phyloP scores from a whole-genome alignment of 2,329 filamentous ascomycete genomes.

The Aureobasidium melanogenum region DNA sequence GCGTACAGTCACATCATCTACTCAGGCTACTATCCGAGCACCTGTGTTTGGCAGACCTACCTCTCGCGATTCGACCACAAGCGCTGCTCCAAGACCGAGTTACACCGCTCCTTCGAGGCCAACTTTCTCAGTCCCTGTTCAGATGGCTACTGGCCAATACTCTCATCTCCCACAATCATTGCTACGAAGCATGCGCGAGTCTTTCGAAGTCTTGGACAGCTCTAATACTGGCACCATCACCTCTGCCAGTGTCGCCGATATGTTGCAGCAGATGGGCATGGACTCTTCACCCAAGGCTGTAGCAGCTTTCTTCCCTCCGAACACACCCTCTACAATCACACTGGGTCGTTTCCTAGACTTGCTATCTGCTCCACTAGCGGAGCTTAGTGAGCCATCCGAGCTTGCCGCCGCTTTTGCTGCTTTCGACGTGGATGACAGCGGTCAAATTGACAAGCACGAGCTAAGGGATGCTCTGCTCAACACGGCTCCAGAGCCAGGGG shows the following conservation, averaged over 20 bases:
- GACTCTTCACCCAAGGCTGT: constrained; percentile 63
- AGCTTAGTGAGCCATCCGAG: constrained; percentile 69
- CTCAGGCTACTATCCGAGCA: constrained; percentile 25
- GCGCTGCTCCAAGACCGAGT: background rate
- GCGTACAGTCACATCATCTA: constrained; percentile 30
- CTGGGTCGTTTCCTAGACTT: constrained; percentile 80
- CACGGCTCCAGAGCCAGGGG: constrained; percentile 68
- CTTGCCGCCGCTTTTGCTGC: constrained; percentile 85
- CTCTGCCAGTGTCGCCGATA: constrained; percentile 75
- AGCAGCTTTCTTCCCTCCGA: constrained; percentile 70
- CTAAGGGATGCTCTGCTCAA: constrained; percentile 74
- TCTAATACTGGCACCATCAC: constrained; percentile 79
- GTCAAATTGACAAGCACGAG: constrained; percentile 78
- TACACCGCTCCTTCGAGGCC: constrained; percentile 9
- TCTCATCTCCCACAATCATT: constrained; percentile 72
- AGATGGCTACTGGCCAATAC: constrained; percentile 42
- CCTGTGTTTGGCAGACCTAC: constrained; percentile 15
- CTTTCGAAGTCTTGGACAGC: constrained; percentile 85
- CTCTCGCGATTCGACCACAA: constrained; percentile 16
- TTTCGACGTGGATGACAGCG: constrained; percentile 92
- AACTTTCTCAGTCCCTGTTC: constrained; percentile 21
- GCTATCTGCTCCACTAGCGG: constrained; percentile 63
- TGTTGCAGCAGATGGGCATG: constrained; percentile 77
- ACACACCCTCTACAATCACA: constrained; percentile 55
- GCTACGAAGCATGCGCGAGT: constrained; percentile 79